Base-by-base conservation (phyloP, 2,329 filamentous ascomycete species). In the Colletotrichum agaves region DNA sequence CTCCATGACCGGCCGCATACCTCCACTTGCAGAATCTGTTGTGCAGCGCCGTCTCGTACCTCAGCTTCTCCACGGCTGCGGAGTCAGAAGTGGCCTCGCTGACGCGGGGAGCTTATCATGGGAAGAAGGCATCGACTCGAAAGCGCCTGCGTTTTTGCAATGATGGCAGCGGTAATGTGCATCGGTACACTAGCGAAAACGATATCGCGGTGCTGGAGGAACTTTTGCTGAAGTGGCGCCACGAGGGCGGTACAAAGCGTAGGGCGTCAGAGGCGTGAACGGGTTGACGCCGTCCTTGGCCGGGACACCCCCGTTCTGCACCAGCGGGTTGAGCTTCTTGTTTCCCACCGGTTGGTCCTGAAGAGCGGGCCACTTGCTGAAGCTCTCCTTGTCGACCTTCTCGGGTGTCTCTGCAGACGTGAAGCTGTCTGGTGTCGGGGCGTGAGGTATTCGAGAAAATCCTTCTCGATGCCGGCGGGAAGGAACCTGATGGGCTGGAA, bases 21-120 rank as follows among this genome's bases (percentile, higher is more conserved):
- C 92, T 84, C 85, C 90, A 90, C 70, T 84, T 88, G 4, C 90
- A 90, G 75, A 91, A 95, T 41, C 91, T 87, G 19, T 85, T 88
- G 74, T 91, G 83, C 52, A 93, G 79, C 23, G 89, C 84, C 0
- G 90, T 87, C 71, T 91, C 84, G 69, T 84, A 82, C 60, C 77
- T 79, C 17, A 87, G 71, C 52, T 75, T 67, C 3, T 79, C 77
- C 11, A 89, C 72, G 8, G 83, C 80, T 13, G 52, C 11, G 13
- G 35, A 19, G 31, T 61, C 33, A 2, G 67, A 70, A 4, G 58
- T 75, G 5, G 80, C 71, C 23, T 59, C 17, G 27, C 52, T 53
- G 4, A 69, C 19, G 0, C 33, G 1, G 75, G 69, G 4, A 92
- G 76, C 41, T 81, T 78, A 37, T 81, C 82, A 56, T 84, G 81